A percentile compares a stretch with the other conserved stretches of the same genome.
Conservation (phyloP, 2,329 filamentous ascomycete genomes). For the Cladophialophora bantiana region DNA sequence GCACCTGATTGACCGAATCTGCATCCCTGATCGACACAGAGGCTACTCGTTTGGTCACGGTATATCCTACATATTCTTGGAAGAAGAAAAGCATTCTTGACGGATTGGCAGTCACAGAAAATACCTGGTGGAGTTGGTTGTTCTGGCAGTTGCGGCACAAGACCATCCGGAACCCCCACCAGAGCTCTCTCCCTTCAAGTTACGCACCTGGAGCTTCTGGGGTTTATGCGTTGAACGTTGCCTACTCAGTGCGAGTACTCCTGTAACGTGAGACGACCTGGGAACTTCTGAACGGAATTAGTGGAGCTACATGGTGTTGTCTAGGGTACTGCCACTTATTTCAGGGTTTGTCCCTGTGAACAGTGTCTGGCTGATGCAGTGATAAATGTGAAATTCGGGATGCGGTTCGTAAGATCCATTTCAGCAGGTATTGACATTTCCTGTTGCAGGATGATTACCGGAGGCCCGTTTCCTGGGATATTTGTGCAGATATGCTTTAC, state of each 20-base stretch:
- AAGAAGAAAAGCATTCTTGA: slow-evolving; percentile 5
- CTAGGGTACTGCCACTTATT: neutral
- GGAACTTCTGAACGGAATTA: neutral
- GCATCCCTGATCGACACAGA: slow-evolving; percentile 1
- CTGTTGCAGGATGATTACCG: neutral
- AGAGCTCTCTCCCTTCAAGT: neutral
- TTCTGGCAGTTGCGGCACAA: neutral
- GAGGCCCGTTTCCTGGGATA: neutral
- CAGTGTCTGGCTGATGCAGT: neutral
- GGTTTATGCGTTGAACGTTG: neutral
- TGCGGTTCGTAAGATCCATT: neutral
- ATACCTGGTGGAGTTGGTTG: neutral
- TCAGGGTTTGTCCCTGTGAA: neutral
- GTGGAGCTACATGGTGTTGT: neutral
- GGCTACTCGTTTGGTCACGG: neutral
- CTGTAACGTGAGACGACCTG: neutral
- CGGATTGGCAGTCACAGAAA: neutral
- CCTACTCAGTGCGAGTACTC: neutral
- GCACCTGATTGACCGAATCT: neutral
- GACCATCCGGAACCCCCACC: neutral
- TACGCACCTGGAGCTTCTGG: neutral
- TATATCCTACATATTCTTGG: neutral
- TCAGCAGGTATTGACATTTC: neutral
- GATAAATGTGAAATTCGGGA: neutral
- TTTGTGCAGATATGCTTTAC: neutral